phyloP scores from a whole-genome alignment of 2,329 filamentous ascomycete genomes.

The Tympanopsis confertula region DNA sequence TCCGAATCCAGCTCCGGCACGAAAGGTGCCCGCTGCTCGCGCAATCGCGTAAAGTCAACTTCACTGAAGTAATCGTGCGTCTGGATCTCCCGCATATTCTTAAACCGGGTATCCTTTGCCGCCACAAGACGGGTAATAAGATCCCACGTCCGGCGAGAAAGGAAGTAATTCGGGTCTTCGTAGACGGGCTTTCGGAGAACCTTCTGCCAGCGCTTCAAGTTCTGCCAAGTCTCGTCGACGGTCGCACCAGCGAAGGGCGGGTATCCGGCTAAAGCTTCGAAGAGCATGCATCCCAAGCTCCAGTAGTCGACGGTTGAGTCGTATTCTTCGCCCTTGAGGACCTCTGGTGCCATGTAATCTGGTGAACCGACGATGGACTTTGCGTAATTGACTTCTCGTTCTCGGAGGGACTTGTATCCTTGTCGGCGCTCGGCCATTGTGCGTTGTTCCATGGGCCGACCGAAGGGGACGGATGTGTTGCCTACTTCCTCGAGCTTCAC shows the following conservation, averaged over 20 bases:
- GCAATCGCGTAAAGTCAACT: constrained; percentile 74
- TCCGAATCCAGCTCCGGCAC: constrained; percentile 95
- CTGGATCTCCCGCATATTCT: constrained; percentile 80
- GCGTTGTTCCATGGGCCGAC: constrained; percentile 84
- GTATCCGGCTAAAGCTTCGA: constrained; percentile 91
- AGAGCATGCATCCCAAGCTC: constrained; percentile 97
- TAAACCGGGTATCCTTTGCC: constrained; percentile 52
- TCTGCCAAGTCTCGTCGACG: constrained; percentile 97
- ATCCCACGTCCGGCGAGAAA: constrained; percentile 92
- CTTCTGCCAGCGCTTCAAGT: constrained; percentile 94
- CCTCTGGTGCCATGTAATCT: constrained; percentile 98
- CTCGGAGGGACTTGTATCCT: constrained; percentile 84
- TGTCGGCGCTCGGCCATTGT: constrained; percentile 84
- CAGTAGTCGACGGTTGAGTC: constrained; percentile 99
- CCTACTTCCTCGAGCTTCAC: constrained; percentile 89
- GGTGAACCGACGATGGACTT: constrained; percentile 97
- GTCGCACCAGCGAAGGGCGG: constrained; percentile 91
- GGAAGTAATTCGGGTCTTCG: constrained; percentile 94
- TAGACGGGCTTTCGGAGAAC: constrained; percentile 92
- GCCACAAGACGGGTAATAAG: constrained; percentile 67
- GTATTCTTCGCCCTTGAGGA: constrained; percentile 90
- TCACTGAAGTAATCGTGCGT: constrained; percentile 87
- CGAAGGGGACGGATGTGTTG: constrained; percentile 79
- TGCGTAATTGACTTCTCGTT: constrained; percentile 90
- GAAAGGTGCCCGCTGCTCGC: constrained; percentile 82